Base-by-base conservation (phyloP, 129 eudicot genomes). In the Helianthus tuberosus region DNA sequence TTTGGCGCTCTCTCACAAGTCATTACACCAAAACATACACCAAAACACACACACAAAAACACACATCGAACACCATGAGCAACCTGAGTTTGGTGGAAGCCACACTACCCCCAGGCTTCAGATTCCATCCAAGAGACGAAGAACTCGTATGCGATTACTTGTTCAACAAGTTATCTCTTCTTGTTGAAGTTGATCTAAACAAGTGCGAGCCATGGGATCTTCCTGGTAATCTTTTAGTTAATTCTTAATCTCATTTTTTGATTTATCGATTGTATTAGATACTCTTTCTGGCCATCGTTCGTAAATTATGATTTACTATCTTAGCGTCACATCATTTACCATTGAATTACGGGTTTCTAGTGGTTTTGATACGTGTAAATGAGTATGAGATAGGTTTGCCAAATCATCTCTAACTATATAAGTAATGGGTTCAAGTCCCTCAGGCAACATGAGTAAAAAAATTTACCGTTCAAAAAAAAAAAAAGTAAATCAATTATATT, bases 121-220 rank as follows among this genome's bases (percentile, higher is more conserved):
- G 98, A 75, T 93, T 93, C 78, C 97, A 90, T 51, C 98, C 98
- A 0, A 86, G 77, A 62, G 98, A 93, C 35, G 92, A 85, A 39
- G 98, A 93, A 25, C 80, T 93, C 43, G 54, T 93, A 8, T 88
- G 93, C 73, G 93, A 93, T 85, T 93, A 93, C 83, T 81, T 93
- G 84, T 74, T 85, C 88, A 90, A 83, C 81, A 84, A 85, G 88
- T 57, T 82, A 20, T 57, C 83, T 41, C 77, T 82, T 51, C 68
- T 93, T 10, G 25, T 79, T 29, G 85, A 88, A 73, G 88, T 93
- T 73, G 98, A 93, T 83, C 96, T 93, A 20, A 90, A 90, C 77
- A 88, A 88, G 75, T 86, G 88, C 50, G 98, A 93, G 65, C 98
- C 98, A 47, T 93, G 98, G 98, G 98, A 93, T 64, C 82, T 93